Percentiles rank a stretch among this genome's conserved stretches.
Evolutionary conservation across 2,329 filamentous ascomycete genomes (phyloP).

Genomic region (Aspergillus sp.): DNA sequence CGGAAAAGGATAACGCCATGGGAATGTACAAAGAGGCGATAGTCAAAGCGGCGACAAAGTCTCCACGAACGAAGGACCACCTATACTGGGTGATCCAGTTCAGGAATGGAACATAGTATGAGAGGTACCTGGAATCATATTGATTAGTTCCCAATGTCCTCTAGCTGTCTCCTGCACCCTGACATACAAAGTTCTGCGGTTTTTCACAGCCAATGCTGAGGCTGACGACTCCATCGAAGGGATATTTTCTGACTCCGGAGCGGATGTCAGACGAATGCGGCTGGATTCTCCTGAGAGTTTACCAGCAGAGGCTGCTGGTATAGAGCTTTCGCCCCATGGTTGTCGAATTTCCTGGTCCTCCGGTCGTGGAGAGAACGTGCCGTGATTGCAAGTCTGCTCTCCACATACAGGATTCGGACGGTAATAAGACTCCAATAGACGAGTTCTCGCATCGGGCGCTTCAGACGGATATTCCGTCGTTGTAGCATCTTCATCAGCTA

Average conservation of each 20-base stretch:
- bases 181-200: constrained; percentile 63
- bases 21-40: constrained; percentile 98
- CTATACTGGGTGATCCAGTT: constrained; percentile 87
- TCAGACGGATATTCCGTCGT: constrained; percentile 1
- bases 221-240: constrained; percentile 65
- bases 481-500: background rate
- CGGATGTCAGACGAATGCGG: constrained; percentile 33
- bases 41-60: constrained; percentile 82
- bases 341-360: constrained; percentile 40
- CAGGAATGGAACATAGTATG: constrained; percentile 86
- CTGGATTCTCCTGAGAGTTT: constrained; percentile 6
- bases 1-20: constrained; percentile 87
- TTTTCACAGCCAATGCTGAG: constrained; percentile 63
- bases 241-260: constrained; percentile 54
- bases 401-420: constrained; percentile 30
- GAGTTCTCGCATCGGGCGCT: constrained; percentile 25
- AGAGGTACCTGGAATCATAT: constrained; percentile 59
- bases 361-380: constrained; percentile 65
- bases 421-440: constrained; percentile 34
- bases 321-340: constrained; percentile 22
- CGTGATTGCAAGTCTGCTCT: constrained; percentile 54
- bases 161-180: background rate
- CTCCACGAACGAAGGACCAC: constrained; percentile 72
- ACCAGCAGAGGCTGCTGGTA: background rate
- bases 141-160: background rate